Base-by-base conservation (phyloP, 2,329 filamentous ascomycete genomes). In the Diplodia sapinea region DNA sequence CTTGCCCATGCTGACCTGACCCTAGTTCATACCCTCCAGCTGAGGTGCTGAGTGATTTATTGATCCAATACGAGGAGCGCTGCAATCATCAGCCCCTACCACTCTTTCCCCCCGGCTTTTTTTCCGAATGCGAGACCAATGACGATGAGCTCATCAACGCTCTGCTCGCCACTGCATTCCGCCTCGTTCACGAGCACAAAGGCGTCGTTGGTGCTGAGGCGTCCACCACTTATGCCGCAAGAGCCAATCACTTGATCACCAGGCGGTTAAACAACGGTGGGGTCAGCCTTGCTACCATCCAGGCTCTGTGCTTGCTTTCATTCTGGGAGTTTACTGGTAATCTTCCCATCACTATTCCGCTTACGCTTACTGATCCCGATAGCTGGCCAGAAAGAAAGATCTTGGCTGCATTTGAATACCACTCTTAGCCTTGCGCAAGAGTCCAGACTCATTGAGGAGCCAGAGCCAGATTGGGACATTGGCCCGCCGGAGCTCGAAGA, bases 321-420 rank as follows among this genome's bases (percentile, higher is more conserved):
- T 63, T 63, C 12, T 63, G 59, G 59, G 59, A 63, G 15, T 63
- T 63, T 5, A 23, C 59, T 23, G 23, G 59, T 63, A 63, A 36
- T 13, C 8, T 2, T 23, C 20, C 17, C 11, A 8, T 7, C 20
- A 7, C 9, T 17, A 15, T 17, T 26, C 12, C 8, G 2, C 26
- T 49, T 13, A 4, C 15, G 15, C 6, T 9, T 9, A n/a, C 59
- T 63, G n/a, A 63, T n/a, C 4, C 12, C 6, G 1, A 2, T 2
- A 63, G 59, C 20, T 17, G 59, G 59, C n/a, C 59, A 51, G 29
- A 63, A 51, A 31, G 59, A 63, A 2, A 47, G 29, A 5, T 38
- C 59, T 5, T 51, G 59, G 59, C 47, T 63, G 12, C 59, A 63
- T 11, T 15, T 63, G 47, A 20, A 63, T 9, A 8, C 17, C 1